A percentile compares a stretch with the other conserved stretches of the same genome.
Evolutionary conservation across 2,329 filamentous ascomycete species (phyloP).

Genomic region (Phaeosphaeriaceae sp.): DNA sequence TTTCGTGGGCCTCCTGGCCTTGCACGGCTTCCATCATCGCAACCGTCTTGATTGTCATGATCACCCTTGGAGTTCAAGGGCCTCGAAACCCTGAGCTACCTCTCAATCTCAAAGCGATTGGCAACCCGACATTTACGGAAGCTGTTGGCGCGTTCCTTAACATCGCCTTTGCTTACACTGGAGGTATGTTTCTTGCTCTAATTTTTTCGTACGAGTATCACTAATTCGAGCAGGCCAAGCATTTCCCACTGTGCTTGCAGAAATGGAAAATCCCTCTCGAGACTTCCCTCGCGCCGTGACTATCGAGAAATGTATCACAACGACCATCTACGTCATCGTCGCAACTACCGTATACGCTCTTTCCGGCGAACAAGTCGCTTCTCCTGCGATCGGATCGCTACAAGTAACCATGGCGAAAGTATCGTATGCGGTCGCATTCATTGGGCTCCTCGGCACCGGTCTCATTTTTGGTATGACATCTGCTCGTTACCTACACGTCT

Average conservation of each 20-base stretch:
- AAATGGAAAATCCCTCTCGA: constrained; percentile 35
- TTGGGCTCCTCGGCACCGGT: constrained; percentile 32
- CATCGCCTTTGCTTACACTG: constrained; percentile 35
- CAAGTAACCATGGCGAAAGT: constrained; percentile 31
- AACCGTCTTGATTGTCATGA: constrained; percentile 34
- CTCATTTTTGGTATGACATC: constrained; percentile 33
- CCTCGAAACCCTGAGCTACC: constrained; percentile 25
- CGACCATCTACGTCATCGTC: constrained; percentile 28
- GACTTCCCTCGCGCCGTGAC: constrained; percentile 35
- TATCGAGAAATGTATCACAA: constrained; percentile 33
- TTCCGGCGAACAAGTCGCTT: constrained; percentile 33
- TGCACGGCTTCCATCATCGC: constrained; percentile 31
- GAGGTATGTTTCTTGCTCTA: constrained; percentile 1
- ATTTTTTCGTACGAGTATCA: too few relatives aligned
- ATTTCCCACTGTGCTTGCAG: constrained; percentile 33
- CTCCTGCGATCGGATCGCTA: constrained; percentile 30
- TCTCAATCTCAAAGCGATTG: constrained; percentile 30
- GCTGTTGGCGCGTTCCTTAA: constrained; percentile 34
- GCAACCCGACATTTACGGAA: constrained; percentile 29
- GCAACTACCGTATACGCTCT: constrained; percentile 31
- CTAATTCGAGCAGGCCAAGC: constrained; percentile 22
- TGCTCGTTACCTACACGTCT: constrained; percentile 30
- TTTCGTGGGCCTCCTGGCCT: constrained; percentile 36
- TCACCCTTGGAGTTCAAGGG: constrained; percentile 33
- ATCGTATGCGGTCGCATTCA: constrained; percentile 28